Base-by-base conservation (phyloP, 495 filamentous ascomycete genomes). In the Penicillium psychrofluorescens region DNA sequence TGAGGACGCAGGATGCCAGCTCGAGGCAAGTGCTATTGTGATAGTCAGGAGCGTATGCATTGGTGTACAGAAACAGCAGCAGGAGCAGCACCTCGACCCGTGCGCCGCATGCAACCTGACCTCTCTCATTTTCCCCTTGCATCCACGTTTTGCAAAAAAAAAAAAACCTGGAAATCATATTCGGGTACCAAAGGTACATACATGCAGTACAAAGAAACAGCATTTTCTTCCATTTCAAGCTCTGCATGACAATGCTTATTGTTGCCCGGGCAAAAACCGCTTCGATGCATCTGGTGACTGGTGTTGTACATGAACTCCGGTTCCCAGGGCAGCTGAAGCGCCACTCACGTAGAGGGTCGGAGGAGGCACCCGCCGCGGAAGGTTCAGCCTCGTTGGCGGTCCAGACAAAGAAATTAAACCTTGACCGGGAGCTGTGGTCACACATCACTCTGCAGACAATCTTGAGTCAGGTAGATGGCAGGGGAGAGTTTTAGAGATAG, bases 61-160 rank as follows among this genome's bases (percentile, higher is more conserved):
- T 49, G 22, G 22, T 22, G 22, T 22, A 22, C 22, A 22, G 22
- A 22, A 22, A 10, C 12, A 33, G 4, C 30, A 22, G 15, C 28
- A 33, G 4, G 22, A 22, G 15, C 28, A 44, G 35, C 29, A 38
- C 28, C 37, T 43, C n/a, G 40, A 49, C 40, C 51, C 43, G 45
- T 55, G 45, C 45, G 38, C 45, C 35, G 43, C 28, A 33, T 46
- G 37, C 41, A 44, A 35, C 11, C 29, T 15, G 9, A 14, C 45
- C 40, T 34, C 22, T 34, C 10, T 10, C 10, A 7, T 12, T 12
- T 12, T 7, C 9, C 48, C 55, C 55, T 55, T 58, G 51, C 55
- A 51, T 55, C 39, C n/a, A 22, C 22, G 22, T 22, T 22, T 22
- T 22, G 22, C 22, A 22, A 22, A 22, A 22, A 16, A 16, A 16